Evolutionary conservation across 176 grass and related monocot genomes (phyloP).

Genomic region (Oryza officinalis): DNA sequence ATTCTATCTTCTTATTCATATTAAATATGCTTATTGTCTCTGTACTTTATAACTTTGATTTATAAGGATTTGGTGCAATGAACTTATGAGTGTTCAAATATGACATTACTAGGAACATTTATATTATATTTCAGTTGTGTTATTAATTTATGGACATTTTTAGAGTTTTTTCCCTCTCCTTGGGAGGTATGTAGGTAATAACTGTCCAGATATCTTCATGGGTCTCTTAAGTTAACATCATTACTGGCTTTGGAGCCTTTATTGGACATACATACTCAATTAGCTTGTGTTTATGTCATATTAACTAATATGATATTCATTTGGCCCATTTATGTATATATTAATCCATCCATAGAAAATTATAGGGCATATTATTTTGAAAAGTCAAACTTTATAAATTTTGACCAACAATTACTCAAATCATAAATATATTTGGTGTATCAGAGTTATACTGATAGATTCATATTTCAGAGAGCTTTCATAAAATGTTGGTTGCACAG

Average conservation of each 20-base stretch:
- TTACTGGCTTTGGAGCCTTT: conserved; percentile 2
- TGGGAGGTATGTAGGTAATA: background rate
- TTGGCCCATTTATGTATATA: background rate
- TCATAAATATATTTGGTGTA: too few species aligned
- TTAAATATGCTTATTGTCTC: conserved; percentile 5
- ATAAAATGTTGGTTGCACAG: background rate
- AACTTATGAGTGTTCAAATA: background rate
- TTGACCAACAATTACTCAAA: background rate
- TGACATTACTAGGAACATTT: background rate
- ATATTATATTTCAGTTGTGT: background rate
- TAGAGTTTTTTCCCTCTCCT: background rate
- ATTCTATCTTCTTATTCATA: background rate
- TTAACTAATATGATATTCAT: conserved; percentile 3
- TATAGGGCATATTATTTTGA: background rate
- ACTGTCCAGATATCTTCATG: background rate
- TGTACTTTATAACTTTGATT: background rate
- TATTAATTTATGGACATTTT: conserved; percentile 22
- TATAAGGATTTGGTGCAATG: conserved; percentile 6
- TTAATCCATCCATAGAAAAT: background rate
- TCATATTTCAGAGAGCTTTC: background rate
- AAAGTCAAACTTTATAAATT: background rate
- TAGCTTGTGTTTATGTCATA: background rate
- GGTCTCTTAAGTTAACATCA: background rate
- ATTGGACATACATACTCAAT: background rate
- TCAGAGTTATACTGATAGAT: background rate